phyloP scores from a whole-genome alignment of 768 basidiomycete species.

The Ramaria sp. region DNA sequence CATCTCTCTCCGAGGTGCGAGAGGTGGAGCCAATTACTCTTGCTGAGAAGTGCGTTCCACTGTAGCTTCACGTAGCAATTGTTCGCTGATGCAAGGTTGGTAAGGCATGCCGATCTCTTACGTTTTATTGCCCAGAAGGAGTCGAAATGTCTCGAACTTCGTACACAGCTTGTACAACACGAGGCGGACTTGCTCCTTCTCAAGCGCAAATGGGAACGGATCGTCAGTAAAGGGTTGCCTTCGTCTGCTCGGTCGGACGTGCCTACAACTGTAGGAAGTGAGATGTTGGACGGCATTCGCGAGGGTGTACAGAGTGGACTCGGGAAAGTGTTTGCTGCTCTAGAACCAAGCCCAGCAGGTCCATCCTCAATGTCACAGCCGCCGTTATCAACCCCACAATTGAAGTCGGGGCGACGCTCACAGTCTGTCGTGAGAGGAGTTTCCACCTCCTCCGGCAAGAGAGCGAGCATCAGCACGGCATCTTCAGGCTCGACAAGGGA shows the following conservation, averaged over 20 bases:
- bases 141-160: slow-evolving; percentile 70
- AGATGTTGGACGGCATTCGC: slow-evolving; percentile 3
- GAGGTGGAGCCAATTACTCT: slow-evolving; percentile 39
- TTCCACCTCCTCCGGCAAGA: neutral
- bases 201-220: slow-evolving; percentile 78
- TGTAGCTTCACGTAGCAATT: neutral
- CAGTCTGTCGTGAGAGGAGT: neutral
- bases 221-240: slow-evolving; percentile 46
- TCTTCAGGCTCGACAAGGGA: neutral
- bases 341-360: slow-evolving; percentile 1
- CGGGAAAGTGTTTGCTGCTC: slow-evolving; percentile 2
- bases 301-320: slow-evolving; percentile 9
- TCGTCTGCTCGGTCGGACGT: neutral
- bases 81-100: neutral
- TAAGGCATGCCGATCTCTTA: slow-evolving; percentile 70
- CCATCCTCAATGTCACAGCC: neutral
- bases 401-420: neutral
- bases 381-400: neutral
- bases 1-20: neutral
- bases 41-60: slow-evolving; percentile 52
- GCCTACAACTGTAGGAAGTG: neutral
- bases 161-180: slow-evolving; percentile 58
- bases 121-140: slow-evolving; percentile 83
- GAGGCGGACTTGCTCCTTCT: slow-evolving; percentile 65
- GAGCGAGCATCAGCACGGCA: neutral